Percentiles rank a stretch among this genome's conserved stretches.
Conservation (phyloP, 768 basidiomycete genomes). For the Pholiota molesta region DNA sequence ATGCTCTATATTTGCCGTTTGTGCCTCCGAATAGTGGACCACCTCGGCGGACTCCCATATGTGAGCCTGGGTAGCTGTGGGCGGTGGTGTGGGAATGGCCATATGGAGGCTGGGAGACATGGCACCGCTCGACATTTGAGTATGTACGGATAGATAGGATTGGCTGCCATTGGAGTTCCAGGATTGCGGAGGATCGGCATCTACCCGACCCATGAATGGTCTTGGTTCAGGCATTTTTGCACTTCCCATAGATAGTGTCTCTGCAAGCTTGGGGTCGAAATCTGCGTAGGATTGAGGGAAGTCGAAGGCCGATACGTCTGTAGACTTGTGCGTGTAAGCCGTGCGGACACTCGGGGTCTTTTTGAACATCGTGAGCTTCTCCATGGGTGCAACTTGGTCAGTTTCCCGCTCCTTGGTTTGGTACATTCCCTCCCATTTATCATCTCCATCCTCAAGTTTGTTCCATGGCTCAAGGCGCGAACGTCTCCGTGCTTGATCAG, state of each 20-base stretch:
- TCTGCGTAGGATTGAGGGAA: constrained; percentile 55
- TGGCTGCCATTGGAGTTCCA: constrained; percentile 58
- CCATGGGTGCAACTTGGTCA: constrained; percentile 51
- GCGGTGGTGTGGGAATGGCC: constrained; percentile 65
- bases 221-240: constrained; percentile 33
- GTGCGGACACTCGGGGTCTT: constrained; percentile 61
- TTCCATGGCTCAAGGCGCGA: constrained; percentile 59
- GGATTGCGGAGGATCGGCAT: constrained; percentile 42
- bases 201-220: constrained; percentile 43
- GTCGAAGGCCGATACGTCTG: constrained; percentile 42
- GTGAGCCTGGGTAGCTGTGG: constrained; percentile 53
- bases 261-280: constrained; percentile 58
- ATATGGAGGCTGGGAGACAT: constrained; percentile 53
- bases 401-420: constrained; percentile 43
- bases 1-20: constrained; percentile 24
- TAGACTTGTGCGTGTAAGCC: constrained; percentile 50
- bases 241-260: constrained; percentile 48
- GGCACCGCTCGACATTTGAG: constrained; percentile 43
- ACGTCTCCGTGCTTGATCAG: constrained; percentile 44
- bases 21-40: constrained; percentile 34
- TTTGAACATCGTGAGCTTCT: constrained; percentile 71
- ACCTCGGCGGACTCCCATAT: constrained; percentile 75
- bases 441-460: constrained; percentile 55
- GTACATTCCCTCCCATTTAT: constrained; percentile 48
- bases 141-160: constrained; percentile 52